phyloP scores from a whole-genome alignment of 2,329 filamentous ascomycete species.

The Xylariaceae sp. region DNA sequence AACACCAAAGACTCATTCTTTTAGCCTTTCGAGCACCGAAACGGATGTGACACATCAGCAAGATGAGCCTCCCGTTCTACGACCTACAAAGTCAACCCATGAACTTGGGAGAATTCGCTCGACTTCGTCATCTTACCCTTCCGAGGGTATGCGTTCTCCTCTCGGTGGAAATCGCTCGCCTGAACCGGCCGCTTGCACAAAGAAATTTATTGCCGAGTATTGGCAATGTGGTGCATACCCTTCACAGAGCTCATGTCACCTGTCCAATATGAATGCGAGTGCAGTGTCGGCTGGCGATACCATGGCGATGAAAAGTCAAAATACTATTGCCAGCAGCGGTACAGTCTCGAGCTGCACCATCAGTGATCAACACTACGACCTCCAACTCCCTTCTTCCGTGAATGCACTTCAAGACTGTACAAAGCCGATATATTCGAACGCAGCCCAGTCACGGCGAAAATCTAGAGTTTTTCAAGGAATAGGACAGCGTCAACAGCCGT shows the following conservation, averaged over 20 bases:
- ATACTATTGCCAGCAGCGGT: background rate
- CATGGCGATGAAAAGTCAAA: background rate
- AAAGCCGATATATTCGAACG: background rate
- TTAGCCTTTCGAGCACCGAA: conserved; percentile 14
- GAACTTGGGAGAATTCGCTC: conserved; percentile 8
- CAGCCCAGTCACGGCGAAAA: too few relatives aligned
- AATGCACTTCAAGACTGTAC: background rate
- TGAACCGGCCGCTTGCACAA: background rate
- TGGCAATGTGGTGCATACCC: conserved; percentile 19
- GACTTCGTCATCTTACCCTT: conserved; percentile 30
- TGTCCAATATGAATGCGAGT: background rate
- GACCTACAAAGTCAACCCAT: background rate
- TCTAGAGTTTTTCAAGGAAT: background rate
- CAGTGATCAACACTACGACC: background rate
- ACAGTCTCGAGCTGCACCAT: background rate
- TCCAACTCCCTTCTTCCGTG: background rate
- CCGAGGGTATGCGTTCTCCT: conserved; percentile 31
- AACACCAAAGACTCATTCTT: conserved; percentile 12
- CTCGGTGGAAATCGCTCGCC: conserved; percentile 8
- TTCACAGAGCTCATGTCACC: conserved; percentile 10
- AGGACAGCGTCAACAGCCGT: background rate
- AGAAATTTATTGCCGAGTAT: conserved; percentile 19
- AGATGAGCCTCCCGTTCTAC: background rate
- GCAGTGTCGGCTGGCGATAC: background rate
- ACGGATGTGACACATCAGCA: background rate